These are phyloP conservation scores for Dentipellis sp. DNA, from an alignment of 768 basidiomycete genomes.

Conservation along the genomic window DNA sequence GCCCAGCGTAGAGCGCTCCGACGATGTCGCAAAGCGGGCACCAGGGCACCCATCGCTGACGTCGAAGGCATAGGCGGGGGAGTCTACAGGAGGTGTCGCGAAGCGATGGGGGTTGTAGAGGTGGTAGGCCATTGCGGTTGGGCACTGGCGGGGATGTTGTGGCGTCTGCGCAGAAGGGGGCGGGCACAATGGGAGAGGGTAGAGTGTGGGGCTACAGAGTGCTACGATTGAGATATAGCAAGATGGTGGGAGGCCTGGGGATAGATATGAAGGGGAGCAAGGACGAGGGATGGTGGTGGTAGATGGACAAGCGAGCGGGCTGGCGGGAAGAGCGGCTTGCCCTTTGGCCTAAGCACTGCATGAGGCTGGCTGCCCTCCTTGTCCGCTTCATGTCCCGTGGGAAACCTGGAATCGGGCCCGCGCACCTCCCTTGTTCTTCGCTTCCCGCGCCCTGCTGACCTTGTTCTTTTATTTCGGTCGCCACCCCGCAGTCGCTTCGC, in stretches of 20 bases:
- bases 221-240: neutral
- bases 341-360: slow-evolving; percentile 15
- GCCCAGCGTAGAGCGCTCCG: neutral
- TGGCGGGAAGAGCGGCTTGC: slow-evolving; percentile 10
- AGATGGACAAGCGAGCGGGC: slow-evolving; percentile 14
- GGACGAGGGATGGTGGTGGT: slow-evolving; percentile 4
- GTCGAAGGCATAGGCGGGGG: neutral
- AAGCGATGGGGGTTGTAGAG: no score
- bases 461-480: neutral
- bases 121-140: no score
- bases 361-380: slow-evolving; percentile 9
- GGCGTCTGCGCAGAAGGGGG: no score
- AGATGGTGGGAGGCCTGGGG: neutral
- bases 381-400: slow-evolving; percentile 1
- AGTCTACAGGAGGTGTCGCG: neutral
- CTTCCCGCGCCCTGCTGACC: neutral
- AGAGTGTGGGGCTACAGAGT: neutral
- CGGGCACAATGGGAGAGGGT: neutral
- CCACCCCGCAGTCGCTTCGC: neutral
- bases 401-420: neutral
- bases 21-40: slow-evolving; percentile 7
- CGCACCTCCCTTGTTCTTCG: neutral
- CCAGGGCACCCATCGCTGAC: neutral
- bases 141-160: no score
- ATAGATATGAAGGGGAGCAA: slow-evolving; percentile 5